These are phyloP conservation scores for Solanum tarapatanum DNA, from an alignment of 257 asterid genomes.

Conservation along the genomic window DNA sequence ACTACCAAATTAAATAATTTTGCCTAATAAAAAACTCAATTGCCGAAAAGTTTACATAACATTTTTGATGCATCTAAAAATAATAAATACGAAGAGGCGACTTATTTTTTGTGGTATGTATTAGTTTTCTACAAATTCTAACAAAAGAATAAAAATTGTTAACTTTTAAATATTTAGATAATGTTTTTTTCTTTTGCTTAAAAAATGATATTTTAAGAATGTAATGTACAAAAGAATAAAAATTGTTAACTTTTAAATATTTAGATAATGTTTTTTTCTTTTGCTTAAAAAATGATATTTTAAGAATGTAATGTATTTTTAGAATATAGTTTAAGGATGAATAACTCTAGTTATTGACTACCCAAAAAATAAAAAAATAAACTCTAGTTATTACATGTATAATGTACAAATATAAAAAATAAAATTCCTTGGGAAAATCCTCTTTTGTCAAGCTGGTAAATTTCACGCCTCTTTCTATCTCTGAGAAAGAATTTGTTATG, in stretches of 20 bases:
- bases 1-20: too few relatives aligned
- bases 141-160: not conserved
- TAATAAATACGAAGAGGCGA: too few relatives aligned
- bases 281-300: too few relatives aligned
- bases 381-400: not conserved
- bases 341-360: too few relatives aligned
- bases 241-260: not conserved
- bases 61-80: too few relatives aligned
- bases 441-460: slow-evolving; percentile 7
- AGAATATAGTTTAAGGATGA: not conserved
- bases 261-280: not conserved
- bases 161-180: not conserved
- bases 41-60: too few relatives aligned
- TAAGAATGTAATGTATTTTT: too few relatives aligned
- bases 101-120: not conserved
- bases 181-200: too few relatives aligned
- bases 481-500: slow-evolving; percentile 20
- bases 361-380: too few relatives aligned
- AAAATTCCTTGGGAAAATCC: not conserved
- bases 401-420: not conserved
- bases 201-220: too few relatives aligned
- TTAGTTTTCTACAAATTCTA: not conserved
- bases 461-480: slow-evolving; percentile 12
- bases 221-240: not conserved
- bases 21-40: too few relatives aligned